phyloP scores from a whole-genome alignment of 1,284 basidiomycete genomes.

The Bjerkandera adusta region DNA sequence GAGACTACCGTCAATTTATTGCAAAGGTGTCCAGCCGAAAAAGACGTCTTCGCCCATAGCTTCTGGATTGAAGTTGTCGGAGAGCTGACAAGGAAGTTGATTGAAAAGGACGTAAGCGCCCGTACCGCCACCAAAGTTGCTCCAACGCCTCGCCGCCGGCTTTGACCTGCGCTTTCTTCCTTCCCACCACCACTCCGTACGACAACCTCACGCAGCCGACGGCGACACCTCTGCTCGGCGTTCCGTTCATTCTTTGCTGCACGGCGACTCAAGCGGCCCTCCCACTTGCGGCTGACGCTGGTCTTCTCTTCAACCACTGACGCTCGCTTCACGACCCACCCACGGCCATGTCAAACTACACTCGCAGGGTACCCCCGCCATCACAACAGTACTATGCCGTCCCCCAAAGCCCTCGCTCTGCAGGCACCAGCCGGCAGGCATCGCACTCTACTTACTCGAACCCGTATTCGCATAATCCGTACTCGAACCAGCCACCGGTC shows the following conservation, averaged over 20 bases:
- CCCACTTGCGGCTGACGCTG: constrained; percentile 12
- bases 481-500: constrained; percentile 16
- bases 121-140: constrained; percentile 4
- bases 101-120: neutral
- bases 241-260: neutral
- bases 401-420: constrained; percentile 42
- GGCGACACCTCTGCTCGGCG: neutral
- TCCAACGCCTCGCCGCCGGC: neutral
- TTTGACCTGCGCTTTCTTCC: neutral
- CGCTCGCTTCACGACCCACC: constrained; percentile 11
- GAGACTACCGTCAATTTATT: neutral
- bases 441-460: too few species aligned
- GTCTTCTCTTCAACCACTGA: constrained; percentile 3
- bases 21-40: too few species aligned
- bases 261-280: neutral
- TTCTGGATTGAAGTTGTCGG: too few species aligned
- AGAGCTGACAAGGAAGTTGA: neutral
- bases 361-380: constrained; percentile 36
- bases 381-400: constrained; percentile 45
- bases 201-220: neutral
- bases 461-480: constrained; percentile 28
- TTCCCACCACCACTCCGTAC: neutral
- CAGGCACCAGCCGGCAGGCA: constrained; percentile 22
- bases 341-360: constrained; percentile 34
- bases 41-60: too few species aligned